phyloP scores from a whole-genome alignment of 2,329 filamentous ascomycete genomes.

The Penicillium sumatraense region DNA sequence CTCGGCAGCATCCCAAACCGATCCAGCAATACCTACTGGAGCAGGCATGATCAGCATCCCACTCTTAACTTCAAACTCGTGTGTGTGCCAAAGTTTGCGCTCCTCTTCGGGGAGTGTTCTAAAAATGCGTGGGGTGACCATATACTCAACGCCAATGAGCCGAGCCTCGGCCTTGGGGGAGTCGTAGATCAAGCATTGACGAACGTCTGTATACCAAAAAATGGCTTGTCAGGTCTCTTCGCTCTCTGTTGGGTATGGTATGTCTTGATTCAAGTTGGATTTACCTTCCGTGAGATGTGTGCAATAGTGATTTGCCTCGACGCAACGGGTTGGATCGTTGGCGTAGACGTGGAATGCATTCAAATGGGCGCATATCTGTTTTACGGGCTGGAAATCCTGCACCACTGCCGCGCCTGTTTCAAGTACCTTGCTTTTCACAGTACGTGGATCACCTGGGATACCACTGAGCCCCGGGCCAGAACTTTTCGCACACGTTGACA shows the following conservation, averaged over 20 bases:
- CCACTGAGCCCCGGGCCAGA: conserved; percentile 9
- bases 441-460: conserved; percentile 37
- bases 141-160: conserved; percentile 85
- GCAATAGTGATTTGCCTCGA: conserved; percentile 87
- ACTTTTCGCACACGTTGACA: conserved; percentile 15
- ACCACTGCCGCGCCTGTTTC: conserved; percentile 42
- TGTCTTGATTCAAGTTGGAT: background rate
- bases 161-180: conserved; percentile 67
- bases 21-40: conserved; percentile 50
- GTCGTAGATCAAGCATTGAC: conserved; percentile 87
- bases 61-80: conserved; percentile 55
- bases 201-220: conserved; percentile 59
- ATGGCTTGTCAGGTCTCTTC: background rate
- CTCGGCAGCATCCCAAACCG: conserved; percentile 76
- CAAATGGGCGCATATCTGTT: conserved; percentile 78
- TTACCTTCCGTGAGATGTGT: conserved; percentile 69
- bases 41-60: conserved; percentile 50
- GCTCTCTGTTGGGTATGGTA: background rate
- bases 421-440: conserved; percentile 42
- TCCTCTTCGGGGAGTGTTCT: conserved; percentile 68
- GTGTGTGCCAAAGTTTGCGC: conserved; percentile 78
- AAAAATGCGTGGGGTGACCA: conserved; percentile 75
- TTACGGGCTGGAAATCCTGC: conserved; percentile 67
- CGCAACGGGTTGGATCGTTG: conserved; percentile 68
- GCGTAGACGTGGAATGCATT: conserved; percentile 88